Percentiles rank a stretch among this genome's conserved stretches.
These are phyloP conservation scores for Debaryomycetaceae sp. DNA, from an alignment of 1,139 yeast species.

Conservation along the genomic window DNA sequence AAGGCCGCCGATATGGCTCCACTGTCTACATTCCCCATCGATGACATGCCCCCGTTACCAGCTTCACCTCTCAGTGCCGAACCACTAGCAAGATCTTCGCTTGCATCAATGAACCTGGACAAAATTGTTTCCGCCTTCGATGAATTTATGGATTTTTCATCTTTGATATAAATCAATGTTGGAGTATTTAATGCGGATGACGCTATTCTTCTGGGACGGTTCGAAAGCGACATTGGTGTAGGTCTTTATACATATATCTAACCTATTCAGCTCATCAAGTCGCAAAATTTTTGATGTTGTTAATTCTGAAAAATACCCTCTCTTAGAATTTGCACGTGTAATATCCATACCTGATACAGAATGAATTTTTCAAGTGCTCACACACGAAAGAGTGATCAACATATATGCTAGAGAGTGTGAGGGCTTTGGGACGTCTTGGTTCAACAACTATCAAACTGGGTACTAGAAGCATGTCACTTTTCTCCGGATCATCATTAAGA, in stretches of 20 bases:
- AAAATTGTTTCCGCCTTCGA: slow-evolving; percentile 46
- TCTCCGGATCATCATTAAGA: background rate
- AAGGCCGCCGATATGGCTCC: slow-evolving; percentile 33
- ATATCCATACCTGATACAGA: background rate
- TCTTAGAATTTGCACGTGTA: background rate
- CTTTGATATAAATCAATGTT: slow-evolving; percentile 37
- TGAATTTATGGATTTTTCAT: slow-evolving; percentile 24
- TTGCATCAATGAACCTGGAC: slow-evolving; percentile 44
- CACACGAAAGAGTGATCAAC: background rate
- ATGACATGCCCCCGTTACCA: slow-evolving; percentile 2
- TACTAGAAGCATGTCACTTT: background rate
- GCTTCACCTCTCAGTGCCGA: background rate
- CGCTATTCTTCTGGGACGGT: slow-evolving; percentile 37
- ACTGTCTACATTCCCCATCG: slow-evolving; percentile 19
- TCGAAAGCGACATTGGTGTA: slow-evolving; percentile 19
- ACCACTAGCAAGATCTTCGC: slow-evolving; percentile 22
- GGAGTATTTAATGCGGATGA: slow-evolving; percentile 50
- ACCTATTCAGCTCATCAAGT: slow-evolving; percentile 3
- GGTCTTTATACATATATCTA: background rate
- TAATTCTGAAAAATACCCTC: background rate
- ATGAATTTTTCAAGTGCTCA: background rate
- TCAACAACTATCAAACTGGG: background rate
- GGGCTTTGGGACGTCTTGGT: background rate
- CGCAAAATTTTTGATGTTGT: slow-evolving; percentile 1
- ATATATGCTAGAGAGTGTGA: background rate